Evolutionary conservation across 2,329 filamentous ascomycete species (phyloP).

Genomic region (Paradendryphiella salina): DNA sequence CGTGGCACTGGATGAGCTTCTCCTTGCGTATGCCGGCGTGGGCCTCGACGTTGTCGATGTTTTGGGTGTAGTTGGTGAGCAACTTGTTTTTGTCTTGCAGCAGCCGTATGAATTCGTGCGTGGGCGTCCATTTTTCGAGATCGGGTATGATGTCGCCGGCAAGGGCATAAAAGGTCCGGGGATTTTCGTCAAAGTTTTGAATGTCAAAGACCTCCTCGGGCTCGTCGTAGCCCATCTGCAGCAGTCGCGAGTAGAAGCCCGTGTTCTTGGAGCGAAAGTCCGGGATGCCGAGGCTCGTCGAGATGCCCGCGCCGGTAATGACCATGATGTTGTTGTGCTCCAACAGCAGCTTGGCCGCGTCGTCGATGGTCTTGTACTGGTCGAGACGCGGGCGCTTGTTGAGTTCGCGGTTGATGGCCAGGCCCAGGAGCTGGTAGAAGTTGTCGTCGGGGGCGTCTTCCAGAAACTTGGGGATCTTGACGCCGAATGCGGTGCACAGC

Average conservation of each 20-base stretch:
- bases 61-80: conserved; percentile 96
- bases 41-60: conserved; percentile 94
- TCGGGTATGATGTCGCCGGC: conserved; percentile 88
- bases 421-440: conserved; percentile 73
- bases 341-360: conserved; percentile 77
- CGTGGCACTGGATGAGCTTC: conserved; percentile 93
- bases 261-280: conserved; percentile 95
- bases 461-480: conserved; percentile 73
- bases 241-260: conserved; percentile 85
- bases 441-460: conserved; percentile 72
- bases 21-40: conserved; percentile 79
- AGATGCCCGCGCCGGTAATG: conserved; percentile 93
- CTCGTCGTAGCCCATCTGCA: conserved; percentile 74
- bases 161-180: conserved; percentile 84
- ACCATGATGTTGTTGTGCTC: conserved; percentile 84
- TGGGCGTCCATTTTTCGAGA: conserved; percentile 80
- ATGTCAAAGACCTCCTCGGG: conserved; percentile 98
- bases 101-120: conserved; percentile 89
- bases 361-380: conserved; percentile 82
- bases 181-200: conserved; percentile 79
- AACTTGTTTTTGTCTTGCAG: conserved; percentile 87
- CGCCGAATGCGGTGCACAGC: conserved; percentile 82
- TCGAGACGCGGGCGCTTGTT: conserved; percentile 77
- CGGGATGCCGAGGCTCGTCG: conserved; percentile 92
- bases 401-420: conserved; percentile 79